Evolutionary conservation across 176 grass and related monocot species (phyloP).

Genomic region (Puya raimondii): DNA sequence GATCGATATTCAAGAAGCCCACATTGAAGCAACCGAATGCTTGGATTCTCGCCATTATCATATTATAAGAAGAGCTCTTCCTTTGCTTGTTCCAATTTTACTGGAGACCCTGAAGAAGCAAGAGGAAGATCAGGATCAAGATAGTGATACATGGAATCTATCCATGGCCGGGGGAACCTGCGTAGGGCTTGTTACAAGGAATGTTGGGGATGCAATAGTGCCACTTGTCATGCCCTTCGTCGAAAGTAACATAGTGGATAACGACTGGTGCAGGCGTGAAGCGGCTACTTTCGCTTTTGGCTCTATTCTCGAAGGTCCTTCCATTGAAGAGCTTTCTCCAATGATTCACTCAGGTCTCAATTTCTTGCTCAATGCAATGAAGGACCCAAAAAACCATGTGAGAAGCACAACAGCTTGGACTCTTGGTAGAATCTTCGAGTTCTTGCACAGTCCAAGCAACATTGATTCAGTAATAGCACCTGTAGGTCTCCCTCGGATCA

Average conservation of each 20-base stretch:
- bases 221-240: slow-evolving; percentile 92
- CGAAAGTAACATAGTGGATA: slow-evolving; percentile 78
- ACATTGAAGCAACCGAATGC: slow-evolving; percentile 69
- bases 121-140: slow-evolving; percentile 85
- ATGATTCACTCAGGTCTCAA: slow-evolving; percentile 65
- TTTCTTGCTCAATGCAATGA: slow-evolving; percentile 68
- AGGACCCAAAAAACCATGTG: slow-evolving; percentile 80
- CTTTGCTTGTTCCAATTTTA: slow-evolving; percentile 66
- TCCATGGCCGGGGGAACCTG: slow-evolving; percentile 94
- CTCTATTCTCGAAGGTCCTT: slow-evolving; percentile 82
- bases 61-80: slow-evolving; percentile 80
- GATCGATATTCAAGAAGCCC: slow-evolving; percentile 82
- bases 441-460: slow-evolving; percentile 68
- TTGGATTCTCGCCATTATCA: slow-evolving; percentile 72
- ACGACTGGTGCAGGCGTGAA: slow-evolving; percentile 73
- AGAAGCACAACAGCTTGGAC: slow-evolving; percentile 94
- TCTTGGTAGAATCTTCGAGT: slow-evolving; percentile 83
- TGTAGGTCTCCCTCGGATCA: slow-evolving; percentile 67
- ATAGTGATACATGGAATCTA: slow-evolving; percentile 88
- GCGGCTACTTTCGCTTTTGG: slow-evolving; percentile 86
- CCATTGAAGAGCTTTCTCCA: slow-evolving; percentile 65
- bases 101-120: slow-evolving; percentile 82
- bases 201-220: slow-evolving; percentile 87
- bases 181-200: slow-evolving; percentile 74
- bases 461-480: slow-evolving; percentile 43